Percentiles rank a stretch among this genome's conserved stretches.
Conservation (phyloP, 208 protist genomes). For the Crithidia mellificae region DNA sequence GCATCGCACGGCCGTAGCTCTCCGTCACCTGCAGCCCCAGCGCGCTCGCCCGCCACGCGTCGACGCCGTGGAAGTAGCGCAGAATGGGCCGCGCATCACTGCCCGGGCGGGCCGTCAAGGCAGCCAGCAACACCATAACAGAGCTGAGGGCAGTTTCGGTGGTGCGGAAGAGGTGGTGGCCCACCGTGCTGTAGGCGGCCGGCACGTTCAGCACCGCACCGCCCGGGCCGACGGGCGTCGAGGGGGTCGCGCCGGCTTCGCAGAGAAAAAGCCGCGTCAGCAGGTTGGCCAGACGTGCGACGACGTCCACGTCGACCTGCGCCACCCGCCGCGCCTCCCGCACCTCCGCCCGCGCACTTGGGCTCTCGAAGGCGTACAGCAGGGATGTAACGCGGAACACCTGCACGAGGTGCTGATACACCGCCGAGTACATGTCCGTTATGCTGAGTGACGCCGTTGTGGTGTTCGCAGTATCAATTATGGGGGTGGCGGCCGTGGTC, state of each 20-base stretch:
- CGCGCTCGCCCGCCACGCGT: conserved; percentile 58
- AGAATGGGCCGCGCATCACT: conserved; percentile 53
- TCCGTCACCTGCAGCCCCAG: conserved; percentile 41
- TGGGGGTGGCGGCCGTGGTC: background rate
- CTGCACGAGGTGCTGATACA: conserved; percentile 33
- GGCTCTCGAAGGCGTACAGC: conserved; percentile 47
- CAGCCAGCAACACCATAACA: conserved; percentile 37
- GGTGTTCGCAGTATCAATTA: no score
- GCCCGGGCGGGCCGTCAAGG: conserved; percentile 31
- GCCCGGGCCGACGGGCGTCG: background rate
- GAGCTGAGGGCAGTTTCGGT: conserved; percentile 36
- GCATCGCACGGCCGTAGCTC: conserved; percentile 52
- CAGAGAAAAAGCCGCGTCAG: conserved; percentile 29
- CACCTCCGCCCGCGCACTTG: conserved; percentile 33
- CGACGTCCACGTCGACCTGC: conserved; percentile 52
- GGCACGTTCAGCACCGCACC: conserved; percentile 21
- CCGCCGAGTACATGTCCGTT: conserved; percentile 24
- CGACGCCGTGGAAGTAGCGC: conserved; percentile 44
- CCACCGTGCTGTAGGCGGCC: conserved; percentile 26
- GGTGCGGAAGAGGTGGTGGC: conserved; percentile 43
- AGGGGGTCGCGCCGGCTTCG: conserved; percentile 27
- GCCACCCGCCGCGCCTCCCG: conserved; percentile 31
- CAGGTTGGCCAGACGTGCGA: conserved; percentile 35
- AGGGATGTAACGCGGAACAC: conserved; percentile 35
- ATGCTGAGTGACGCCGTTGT: background rate